Base-by-base conservation (phyloP, 2,329 filamentous ascomycete species). In the Botrytis aclada region DNA sequence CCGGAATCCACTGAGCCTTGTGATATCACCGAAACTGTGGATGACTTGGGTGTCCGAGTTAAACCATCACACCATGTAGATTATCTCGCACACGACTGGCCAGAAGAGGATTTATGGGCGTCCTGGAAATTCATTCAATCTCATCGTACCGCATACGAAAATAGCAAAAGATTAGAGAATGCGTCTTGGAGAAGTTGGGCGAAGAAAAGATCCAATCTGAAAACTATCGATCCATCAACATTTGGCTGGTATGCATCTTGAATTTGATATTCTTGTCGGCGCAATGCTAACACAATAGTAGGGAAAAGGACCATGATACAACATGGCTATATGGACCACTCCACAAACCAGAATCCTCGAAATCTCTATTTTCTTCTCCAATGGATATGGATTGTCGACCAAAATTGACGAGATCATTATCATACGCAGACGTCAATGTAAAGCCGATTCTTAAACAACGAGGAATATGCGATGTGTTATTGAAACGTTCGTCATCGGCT, bases 121-220 rank as follows among this genome's bases (percentile, higher is more conserved):
- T 98, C 95, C 1, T 98, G 96, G 96, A 91, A 94, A 80, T 96
- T 97, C 81, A 93, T 98, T 78, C 90, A 95, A 25, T 91, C 92
- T 41, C 92, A 93, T 79, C 87, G 92, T 78, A 90, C 89, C 74
- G 88, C 93, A 70, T 97, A 97, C 76, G 90, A 89, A 77, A 95
- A 98, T 81, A 89, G 92, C 51, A 91, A 90, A 47, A 87, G 96
- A 67, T 83, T 98, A 43, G 96, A 98, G 82, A 98, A 99, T 82
- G 96, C 96, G 4, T 97, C 94, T 0, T 99, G 96, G 96, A 88
- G 96, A 81, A 96, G 94, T 1, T 98, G 96, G 96, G 92, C 93
- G 81, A 98, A 98, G 83, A 88, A 92, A 66, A 97, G 97, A 83
- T 92, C 97, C 82, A 89, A 92, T 58, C 85, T 98, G 66, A 91